Percentiles rank a stretch among this genome's conserved stretches.
Conservation (phyloP, 768 basidiomycete genomes). For the Leccinum obscurum region DNA sequence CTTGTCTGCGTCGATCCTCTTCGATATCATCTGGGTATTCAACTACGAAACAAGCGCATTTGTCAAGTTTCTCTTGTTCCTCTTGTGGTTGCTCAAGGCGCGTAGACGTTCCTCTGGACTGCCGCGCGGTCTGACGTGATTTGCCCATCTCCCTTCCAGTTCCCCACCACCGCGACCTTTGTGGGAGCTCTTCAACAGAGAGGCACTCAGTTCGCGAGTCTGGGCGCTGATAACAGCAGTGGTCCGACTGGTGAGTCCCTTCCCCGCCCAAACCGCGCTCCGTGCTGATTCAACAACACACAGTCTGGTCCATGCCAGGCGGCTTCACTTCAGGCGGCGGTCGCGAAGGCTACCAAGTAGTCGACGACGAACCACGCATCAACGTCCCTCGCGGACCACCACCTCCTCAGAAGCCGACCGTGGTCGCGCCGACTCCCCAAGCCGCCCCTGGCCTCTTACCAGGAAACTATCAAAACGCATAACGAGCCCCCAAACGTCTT, state of each 20-base stretch:
- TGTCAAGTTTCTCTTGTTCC: slow-evolving; percentile 51
- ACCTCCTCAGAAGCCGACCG: slow-evolving; percentile 16
- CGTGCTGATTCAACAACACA: not conserved
- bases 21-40: slow-evolving; percentile 72
- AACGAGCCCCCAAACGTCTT: not conserved
- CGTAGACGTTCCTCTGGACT: slow-evolving; percentile 3
- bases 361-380: slow-evolving; percentile 46
- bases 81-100: slow-evolving; percentile 63
- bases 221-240: slow-evolving; percentile 47
- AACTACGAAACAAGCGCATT: slow-evolving; percentile 56
- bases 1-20: slow-evolving; percentile 58
- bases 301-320: slow-evolving; percentile 81
- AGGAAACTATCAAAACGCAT: slow-evolving; percentile 30
- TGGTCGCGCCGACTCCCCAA: slow-evolving; percentile 14
- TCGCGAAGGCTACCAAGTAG: slow-evolving; percentile 61
- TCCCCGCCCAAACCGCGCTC: too few species aligned
- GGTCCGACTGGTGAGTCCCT: slow-evolving; percentile 56
- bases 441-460: slow-evolving; percentile 19
- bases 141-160: slow-evolving; percentile 32
- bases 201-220: slow-evolving; percentile 53
- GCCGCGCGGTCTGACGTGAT: not conserved
- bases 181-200: slow-evolving; percentile 54
- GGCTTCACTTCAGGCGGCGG: slow-evolving; percentile 53
- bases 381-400: slow-evolving; percentile 16
- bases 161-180: slow-evolving; percentile 60